Evolutionary conservation across 2,329 filamentous ascomycete species (phyloP).

Genomic region (Lachnellula arida): DNA sequence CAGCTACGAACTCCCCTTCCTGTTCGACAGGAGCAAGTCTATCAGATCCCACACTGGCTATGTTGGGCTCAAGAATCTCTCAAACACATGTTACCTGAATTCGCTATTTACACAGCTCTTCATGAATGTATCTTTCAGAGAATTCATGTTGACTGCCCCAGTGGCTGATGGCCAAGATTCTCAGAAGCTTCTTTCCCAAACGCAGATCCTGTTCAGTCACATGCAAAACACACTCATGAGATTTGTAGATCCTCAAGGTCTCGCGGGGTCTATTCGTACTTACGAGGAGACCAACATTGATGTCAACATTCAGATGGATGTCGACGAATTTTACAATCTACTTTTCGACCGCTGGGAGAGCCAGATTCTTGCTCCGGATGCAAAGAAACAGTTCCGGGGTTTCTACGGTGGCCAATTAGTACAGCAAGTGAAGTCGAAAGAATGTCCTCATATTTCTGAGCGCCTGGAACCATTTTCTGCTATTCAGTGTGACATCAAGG

Average conservation of each 20-base stretch:
- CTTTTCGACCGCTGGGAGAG: conserved; percentile 88
- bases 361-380: conserved; percentile 63
- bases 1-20: conserved; percentile 54
- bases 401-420: conserved; percentile 92
- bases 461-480: conserved; percentile 86
- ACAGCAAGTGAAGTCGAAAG: conserved; percentile 91
- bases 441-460: conserved; percentile 91
- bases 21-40: conserved; percentile 61
- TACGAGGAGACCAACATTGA: conserved; percentile 82
- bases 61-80: conserved; percentile 84
- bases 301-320: conserved; percentile 90
- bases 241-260: conserved; percentile 65
- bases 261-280: conserved; percentile 73
- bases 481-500: conserved; percentile 94
- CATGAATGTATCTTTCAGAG: conserved; percentile 86
- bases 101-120: conserved; percentile 91
- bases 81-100: conserved; percentile 96
- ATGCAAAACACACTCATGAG: conserved; percentile 80
- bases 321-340: conserved; percentile 95
- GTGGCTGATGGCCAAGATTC: conserved; percentile 50
- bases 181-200: conserved; percentile 69
- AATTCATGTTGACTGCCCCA: conserved; percentile 68
- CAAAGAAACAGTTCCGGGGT: conserved; percentile 68
- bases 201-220: conserved; percentile 74
- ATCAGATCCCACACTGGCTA: conserved; percentile 78